Conservation (phyloP, 352 stramenopile genomes). For the Globisporangium takayamanum region DNA sequence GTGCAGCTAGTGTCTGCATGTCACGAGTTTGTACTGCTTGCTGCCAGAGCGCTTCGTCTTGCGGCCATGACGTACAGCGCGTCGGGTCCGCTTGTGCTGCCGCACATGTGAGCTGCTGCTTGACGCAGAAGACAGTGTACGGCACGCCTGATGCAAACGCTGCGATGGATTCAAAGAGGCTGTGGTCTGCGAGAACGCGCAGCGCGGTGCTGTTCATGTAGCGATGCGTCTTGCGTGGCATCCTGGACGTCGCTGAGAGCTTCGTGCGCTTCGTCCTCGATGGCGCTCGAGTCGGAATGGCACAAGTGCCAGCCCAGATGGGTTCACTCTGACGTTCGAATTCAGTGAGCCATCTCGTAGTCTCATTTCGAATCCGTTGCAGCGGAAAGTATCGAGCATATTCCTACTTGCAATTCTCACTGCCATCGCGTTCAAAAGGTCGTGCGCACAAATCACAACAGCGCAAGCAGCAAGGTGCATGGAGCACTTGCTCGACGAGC, state of each 20-base stretch:
- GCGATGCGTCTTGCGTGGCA: background rate
- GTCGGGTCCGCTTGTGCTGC: no score
- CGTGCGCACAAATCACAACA: background rate
- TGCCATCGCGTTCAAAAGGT: background rate
- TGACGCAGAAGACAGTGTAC: background rate
- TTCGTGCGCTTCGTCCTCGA: no score
- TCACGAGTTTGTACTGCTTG: background rate
- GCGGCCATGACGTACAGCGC: background rate
- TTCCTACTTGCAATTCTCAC: background rate
- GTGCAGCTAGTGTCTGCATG: background rate
- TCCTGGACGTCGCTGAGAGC: background rate
- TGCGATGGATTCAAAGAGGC: background rate
- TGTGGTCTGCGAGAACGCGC: background rate
- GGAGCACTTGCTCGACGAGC: constrained; percentile 10
- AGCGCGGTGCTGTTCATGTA: background rate
- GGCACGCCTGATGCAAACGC: background rate
- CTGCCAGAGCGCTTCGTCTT: background rate
- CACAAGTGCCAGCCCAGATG: no score
- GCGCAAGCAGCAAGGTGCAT: background rate
- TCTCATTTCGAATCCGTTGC: background rate
- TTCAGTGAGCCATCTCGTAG: background rate
- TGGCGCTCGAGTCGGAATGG: background rate
- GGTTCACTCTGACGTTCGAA: background rate
- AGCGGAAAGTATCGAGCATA: no score
- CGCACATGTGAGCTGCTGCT: background rate